Evolutionary conservation across 2,329 filamentous ascomycete genomes (phyloP), one percentile per base, ranked within the genome.

Genomic region (Colletotrichum siamense): DNA sequence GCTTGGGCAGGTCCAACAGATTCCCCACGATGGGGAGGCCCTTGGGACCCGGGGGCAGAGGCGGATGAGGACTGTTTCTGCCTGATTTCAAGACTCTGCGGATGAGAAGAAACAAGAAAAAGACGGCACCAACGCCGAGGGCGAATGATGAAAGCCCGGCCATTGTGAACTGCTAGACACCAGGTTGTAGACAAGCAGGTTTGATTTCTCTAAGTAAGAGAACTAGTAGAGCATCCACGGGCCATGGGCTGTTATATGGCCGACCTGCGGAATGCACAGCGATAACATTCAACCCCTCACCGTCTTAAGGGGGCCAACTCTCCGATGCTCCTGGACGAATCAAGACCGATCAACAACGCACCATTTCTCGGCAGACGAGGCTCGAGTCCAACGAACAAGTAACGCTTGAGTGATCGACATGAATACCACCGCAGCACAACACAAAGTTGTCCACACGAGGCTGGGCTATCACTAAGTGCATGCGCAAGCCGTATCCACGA

Each of bases 1-100:
- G 67, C 1, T 83, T 79, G 2, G 88, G 88, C 22, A 89, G 78
- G 76, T 90, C 87, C 5, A 79, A 78, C 9, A 89, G 75, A 76
- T 90, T 90, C 5, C 88, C 88, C 10, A 90, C 55, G 5, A 90
- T 64, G 0, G 87, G 86, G 15, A 86, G 78, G 0, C 82, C 82
- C 15, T 74, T 82, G 77, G 79, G 84, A 68, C 78, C 83, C 49
- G 77, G 83, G 59, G 73, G 82, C 3, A 66, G 55, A 32, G 70
- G 62, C 7, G 32, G 62, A 9, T 26, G 55, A 26, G 13, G 15
- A 26, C 8, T 12, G 26, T 16, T n/a, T 30, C 57, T 62, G 28
- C 57, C 57, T 16, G 28, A 2, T 3, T 62, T 62, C 26, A 62
- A 62, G 57, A 62, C 57, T 62, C 8, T 30, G 26, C 57, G 57